A percentile compares a stretch with the other conserved stretches of the same genome.
Evolutionary conservation across 1,284 basidiomycete genomes (phyloP).

Genomic region (Porodaedalea pini): DNA sequence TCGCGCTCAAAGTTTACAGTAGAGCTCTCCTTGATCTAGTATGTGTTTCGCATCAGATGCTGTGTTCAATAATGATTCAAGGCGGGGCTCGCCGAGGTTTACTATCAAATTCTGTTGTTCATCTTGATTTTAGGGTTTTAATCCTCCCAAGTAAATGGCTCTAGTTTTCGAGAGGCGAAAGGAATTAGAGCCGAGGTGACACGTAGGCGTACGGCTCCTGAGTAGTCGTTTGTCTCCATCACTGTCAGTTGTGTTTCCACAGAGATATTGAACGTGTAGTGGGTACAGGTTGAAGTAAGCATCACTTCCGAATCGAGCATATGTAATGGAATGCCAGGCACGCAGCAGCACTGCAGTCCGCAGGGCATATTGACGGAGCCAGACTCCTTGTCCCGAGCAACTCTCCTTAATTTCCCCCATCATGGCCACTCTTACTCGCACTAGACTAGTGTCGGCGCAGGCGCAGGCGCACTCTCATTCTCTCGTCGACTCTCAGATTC

Average conservation of each 20-base stretch:
- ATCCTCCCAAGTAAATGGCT: not conserved
- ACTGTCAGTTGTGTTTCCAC: not conserved
- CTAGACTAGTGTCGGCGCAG: not conserved
- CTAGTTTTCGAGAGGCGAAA: not conserved
- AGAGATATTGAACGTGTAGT: not conserved
- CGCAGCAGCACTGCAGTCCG: not conserved
- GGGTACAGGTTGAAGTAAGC: not conserved
- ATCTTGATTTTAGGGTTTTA: not conserved
- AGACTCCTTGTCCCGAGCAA: not conserved
- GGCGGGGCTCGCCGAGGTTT: not conserved
- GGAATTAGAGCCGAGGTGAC: not conserved
- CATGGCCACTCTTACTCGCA: slow-evolving; percentile 23
- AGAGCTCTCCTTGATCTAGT: not conserved
- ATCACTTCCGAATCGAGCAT: not conserved
- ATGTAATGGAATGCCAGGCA: not conserved
- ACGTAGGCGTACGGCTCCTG: not conserved
- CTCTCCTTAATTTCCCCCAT: slow-evolving; percentile 8
- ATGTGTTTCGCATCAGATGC: not conserved
- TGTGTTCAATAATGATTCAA: not conserved
- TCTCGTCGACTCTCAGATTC: slow-evolving; percentile 29
- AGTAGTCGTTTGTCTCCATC: not conserved
- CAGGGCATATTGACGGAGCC: not conserved
- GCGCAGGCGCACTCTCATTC: not conserved
- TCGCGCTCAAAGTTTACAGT: not conserved
- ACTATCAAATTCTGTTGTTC: slow-evolving; percentile 1